These are phyloP conservation scores for Elaeis oleifera DNA, from an alignment of 202 grass and related monocot species.

Conservation along the genomic window DNA sequence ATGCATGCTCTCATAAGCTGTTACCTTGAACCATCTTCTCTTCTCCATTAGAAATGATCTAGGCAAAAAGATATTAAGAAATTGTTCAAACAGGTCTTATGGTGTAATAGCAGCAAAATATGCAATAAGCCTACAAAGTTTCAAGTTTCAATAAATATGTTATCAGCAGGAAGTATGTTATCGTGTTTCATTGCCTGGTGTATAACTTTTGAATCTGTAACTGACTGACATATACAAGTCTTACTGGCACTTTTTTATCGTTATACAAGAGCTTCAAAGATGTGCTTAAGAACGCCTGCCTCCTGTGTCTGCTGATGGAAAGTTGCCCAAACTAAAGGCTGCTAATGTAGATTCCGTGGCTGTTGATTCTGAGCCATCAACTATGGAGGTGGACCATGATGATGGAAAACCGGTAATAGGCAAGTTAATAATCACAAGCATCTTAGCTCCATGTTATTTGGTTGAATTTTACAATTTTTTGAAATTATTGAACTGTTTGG, in stretches of 20 bases:
- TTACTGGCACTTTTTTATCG: constrained; percentile 58
- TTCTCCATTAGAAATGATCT: too few species aligned
- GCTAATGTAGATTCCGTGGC: constrained; percentile 29
- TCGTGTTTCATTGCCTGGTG: too few species aligned
- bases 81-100: too few species aligned
- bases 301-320: constrained; percentile 64
- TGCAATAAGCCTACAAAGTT: too few species aligned
- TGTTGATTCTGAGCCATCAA: constrained; percentile 33
- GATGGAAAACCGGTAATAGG: constrained; percentile 56
- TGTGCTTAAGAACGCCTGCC: constrained; percentile 71
- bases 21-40: too few species aligned
- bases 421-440: constrained; percentile 16
- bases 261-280: constrained; percentile 77
- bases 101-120: too few species aligned
- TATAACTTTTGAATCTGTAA: too few species aligned
- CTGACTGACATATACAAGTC: not conserved
- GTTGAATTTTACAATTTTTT: not conserved
- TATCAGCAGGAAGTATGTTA: too few species aligned
- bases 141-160: too few species aligned
- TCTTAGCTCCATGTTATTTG: constrained; percentile 1
- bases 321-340: constrained; percentile 68
- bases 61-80: too few species aligned
- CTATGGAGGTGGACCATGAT: constrained; percentile 79
- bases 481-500: constrained; percentile 9
- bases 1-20: too few species aligned